Evolutionary conservation across 805 yeast species (phyloP).

Genomic region (Barnettozyma sucrosica): DNA sequence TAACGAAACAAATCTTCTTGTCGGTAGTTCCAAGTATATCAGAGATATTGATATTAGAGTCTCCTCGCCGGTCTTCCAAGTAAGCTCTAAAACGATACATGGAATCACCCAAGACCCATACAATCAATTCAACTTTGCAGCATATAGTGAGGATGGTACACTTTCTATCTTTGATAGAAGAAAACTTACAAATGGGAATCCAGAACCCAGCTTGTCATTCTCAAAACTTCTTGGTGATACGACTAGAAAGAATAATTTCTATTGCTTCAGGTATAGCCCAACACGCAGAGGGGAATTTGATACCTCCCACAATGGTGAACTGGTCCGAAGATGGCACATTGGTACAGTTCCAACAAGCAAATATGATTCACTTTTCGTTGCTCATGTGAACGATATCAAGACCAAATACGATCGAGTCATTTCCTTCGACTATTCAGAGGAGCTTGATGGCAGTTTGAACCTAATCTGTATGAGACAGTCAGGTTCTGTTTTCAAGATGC

Average conservation of each 20-base stretch:
- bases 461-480: slow-evolving; percentile 87
- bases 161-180: slow-evolving; percentile 79
- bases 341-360: slow-evolving; percentile 46
- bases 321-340: slow-evolving; percentile 74
- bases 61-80: slow-evolving; percentile 60
- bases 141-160: slow-evolving; percentile 79
- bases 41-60: slow-evolving; percentile 73
- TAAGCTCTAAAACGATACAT: slow-evolving; percentile 67
- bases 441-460: slow-evolving; percentile 43
- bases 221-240: slow-evolving; percentile 57
- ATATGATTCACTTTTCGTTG: slow-evolving; percentile 62
- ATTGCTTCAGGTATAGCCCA: slow-evolving; percentile 67
- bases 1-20: slow-evolving; percentile 54
- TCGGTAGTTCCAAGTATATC: slow-evolving; percentile 71
- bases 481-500: slow-evolving; percentile 80
- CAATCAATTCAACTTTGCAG: slow-evolving; percentile 60
- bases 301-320: slow-evolving; percentile 71
- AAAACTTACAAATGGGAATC: slow-evolving; percentile 40
- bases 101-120: slow-evolving; percentile 67
- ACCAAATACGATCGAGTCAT: slow-evolving; percentile 78
- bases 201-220: slow-evolving; percentile 55
- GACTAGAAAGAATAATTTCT: slow-evolving; percentile 50
- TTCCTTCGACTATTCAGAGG: slow-evolving; percentile 63
- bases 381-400: slow-evolving; percentile 66
- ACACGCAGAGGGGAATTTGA: slow-evolving; percentile 67